Conservation (phyloP, 1,139 yeast species). For the Diutina sp. region DNA sequence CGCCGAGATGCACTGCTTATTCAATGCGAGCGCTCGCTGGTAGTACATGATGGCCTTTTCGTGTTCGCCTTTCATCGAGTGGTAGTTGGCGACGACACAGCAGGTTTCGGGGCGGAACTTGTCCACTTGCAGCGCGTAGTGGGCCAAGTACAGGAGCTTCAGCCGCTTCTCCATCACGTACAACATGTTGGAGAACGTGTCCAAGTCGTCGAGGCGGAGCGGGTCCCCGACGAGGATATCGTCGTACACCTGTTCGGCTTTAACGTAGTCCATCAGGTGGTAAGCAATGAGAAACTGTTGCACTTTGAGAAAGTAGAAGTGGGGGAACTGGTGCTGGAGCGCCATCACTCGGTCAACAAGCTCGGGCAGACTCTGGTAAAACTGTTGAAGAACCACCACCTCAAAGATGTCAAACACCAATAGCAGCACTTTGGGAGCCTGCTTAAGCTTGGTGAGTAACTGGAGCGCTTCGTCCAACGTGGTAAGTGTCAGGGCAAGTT, state of each 20-base stretch:
- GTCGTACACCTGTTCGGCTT: slow-evolving; percentile 74
- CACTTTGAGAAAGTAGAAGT: slow-evolving; percentile 59
- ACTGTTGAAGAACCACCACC: slow-evolving; percentile 64
- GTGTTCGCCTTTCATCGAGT: slow-evolving; percentile 84
- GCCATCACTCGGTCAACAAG: slow-evolving; percentile 36
- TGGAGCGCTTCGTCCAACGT: slow-evolving; percentile 50
- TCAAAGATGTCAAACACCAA: slow-evolving; percentile 61
- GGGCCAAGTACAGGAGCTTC: slow-evolving; percentile 79
- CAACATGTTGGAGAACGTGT: slow-evolving; percentile 81
- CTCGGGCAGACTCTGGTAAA: slow-evolving; percentile 52
- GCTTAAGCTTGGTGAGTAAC: slow-evolving; percentile 27
- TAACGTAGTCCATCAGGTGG: slow-evolving; percentile 67
- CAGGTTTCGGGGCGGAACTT: slow-evolving; percentile 91
- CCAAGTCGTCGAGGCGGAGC: slow-evolving; percentile 77
- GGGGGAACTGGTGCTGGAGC: slow-evolving; percentile 46
- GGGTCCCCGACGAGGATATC: slow-evolving; percentile 69
- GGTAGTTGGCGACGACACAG: slow-evolving; percentile 87
- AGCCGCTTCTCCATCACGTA: slow-evolving; percentile 88
- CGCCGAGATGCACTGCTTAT: slow-evolving; percentile 75
- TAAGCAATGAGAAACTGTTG: slow-evolving; percentile 75
- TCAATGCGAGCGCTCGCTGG: slow-evolving; percentile 74
- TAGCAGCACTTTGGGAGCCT: slow-evolving; percentile 12
- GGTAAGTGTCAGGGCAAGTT: slow-evolving; percentile 52
- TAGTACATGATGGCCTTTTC: slow-evolving; percentile 91
- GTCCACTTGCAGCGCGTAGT: slow-evolving; percentile 71